phyloP scores from a whole-genome alignment of 768 basidiomycete species.

The Candolleomyces aberdarensis region DNA sequence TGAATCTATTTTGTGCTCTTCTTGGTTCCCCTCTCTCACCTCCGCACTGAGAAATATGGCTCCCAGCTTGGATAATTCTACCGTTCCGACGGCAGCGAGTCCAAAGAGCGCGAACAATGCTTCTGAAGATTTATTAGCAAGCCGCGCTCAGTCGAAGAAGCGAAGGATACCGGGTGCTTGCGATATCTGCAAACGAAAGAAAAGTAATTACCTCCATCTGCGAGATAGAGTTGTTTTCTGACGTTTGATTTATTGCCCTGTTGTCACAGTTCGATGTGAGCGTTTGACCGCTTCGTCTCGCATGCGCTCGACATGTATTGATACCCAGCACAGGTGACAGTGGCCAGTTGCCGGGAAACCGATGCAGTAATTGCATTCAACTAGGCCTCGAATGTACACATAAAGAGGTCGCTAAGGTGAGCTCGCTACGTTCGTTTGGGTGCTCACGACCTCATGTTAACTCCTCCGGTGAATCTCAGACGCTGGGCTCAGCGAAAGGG shows the following conservation, averaged over 20 bases:
- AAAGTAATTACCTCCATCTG: slow-evolving; percentile 39
- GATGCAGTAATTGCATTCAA: slow-evolving; percentile 62
- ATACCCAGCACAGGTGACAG: slow-evolving; percentile 53
- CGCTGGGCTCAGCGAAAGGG: slow-evolving; percentile 64
- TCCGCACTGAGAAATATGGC: background rate
- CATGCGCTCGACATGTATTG: slow-evolving; percentile 6
- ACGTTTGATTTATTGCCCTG: slow-evolving; percentile 5
- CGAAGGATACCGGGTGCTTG: slow-evolving; percentile 65
- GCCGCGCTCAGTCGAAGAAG: slow-evolving; percentile 40
- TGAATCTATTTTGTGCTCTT: background rate
- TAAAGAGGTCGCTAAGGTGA: slow-evolving; percentile 64
- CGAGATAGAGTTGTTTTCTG: background rate
- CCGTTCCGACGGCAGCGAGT: background rate
- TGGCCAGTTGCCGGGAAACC: slow-evolving; percentile 57
- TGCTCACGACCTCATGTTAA: background rate
- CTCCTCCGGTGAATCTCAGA: slow-evolving; percentile 23
- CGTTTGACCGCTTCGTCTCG: background rate
- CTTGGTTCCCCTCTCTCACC: background rate
- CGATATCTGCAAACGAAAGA: slow-evolving; percentile 72
- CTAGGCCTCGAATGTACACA: slow-evolving; percentile 63
- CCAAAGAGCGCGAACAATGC: background rate
- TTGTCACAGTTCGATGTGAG: slow-evolving; percentile 32
- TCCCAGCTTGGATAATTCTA: background rate
- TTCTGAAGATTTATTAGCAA: slow-evolving; percentile 1
- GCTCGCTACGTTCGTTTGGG: slow-evolving; percentile 14